A percentile compares a stretch with the other conserved stretches of the same genome.
These are phyloP conservation scores for Solanum pimpinellifolium DNA, from an alignment of 257 asterid species.

Conservation along the genomic window DNA sequence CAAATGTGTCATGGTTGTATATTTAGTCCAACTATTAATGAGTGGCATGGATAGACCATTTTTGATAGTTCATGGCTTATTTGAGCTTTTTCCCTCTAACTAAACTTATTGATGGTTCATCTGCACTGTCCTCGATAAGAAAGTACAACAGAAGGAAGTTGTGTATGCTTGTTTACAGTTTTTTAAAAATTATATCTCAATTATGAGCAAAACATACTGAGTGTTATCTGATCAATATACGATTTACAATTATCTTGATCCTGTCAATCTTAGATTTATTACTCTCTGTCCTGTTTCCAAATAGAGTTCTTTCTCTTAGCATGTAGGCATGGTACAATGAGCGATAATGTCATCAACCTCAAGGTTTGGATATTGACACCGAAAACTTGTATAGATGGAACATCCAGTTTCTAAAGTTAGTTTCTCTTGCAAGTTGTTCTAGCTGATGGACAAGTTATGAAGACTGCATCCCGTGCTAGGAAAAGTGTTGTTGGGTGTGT, in stretches of 20 bases:
- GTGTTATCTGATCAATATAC: not conserved
- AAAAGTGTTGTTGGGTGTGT: constrained; percentile 96
- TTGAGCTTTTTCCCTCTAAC: not conserved
- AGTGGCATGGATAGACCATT: not conserved
- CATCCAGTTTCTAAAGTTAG: constrained; percentile 6
- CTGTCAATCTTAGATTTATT: not conserved
- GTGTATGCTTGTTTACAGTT: not conserved
- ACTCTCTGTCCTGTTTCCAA: constrained; percentile 5
- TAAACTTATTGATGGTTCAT: not conserved
- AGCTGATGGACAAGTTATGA: constrained; percentile 78
- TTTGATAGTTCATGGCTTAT: not conserved
- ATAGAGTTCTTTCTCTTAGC: constrained; percentile 34
- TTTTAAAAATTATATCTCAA: not conserved
- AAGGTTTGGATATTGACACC: constrained; percentile 48
- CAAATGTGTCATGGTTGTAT: not conserved
- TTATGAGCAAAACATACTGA: not conserved
- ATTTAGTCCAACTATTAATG: not conserved
- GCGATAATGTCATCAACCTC: constrained; percentile 89
- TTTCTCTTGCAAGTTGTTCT: constrained; percentile 58
- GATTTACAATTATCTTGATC: not conserved
- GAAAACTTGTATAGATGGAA: constrained; percentile 3
- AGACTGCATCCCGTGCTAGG: constrained; percentile 96
- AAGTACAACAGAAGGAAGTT: not conserved
- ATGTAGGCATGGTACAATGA: constrained; percentile 98
- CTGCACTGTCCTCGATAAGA: not conserved